Evolutionary conservation across 1,284 basidiomycete genomes (phyloP).

Genomic region (Phylloporus gajari): DNA sequence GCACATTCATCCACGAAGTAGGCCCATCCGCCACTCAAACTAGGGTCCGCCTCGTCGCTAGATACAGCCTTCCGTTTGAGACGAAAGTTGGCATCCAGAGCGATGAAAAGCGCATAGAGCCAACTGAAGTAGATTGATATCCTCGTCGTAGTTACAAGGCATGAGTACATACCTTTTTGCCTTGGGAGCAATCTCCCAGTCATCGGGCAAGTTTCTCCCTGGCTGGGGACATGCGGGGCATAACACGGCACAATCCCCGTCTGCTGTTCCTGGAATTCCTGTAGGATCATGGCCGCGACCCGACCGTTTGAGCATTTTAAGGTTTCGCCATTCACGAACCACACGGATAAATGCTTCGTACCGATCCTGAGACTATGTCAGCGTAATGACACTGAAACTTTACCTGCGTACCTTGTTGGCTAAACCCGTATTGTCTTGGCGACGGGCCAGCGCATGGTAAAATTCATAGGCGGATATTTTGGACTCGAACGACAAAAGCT

Average conservation of each 20-base stretch:
- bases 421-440: too few species aligned
- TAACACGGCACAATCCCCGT: not conserved
- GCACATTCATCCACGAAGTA: not conserved
- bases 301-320: not conserved
- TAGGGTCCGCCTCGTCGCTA: not conserved
- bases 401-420: too few species aligned
- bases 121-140: not conserved
- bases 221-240: not conserved
- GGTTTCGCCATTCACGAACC: too few species aligned
- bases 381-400: too few species aligned
- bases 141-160: too few species aligned
- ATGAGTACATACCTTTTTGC: not conserved
- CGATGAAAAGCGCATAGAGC: not conserved
- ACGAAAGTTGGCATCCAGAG: not conserved
- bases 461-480: too few species aligned
- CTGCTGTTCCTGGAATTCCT: not conserved
- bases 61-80: not conserved
- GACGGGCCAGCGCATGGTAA: too few species aligned
- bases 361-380: too few species aligned
- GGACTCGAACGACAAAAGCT: too few species aligned
- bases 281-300: not conserved
- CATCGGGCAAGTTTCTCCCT: not conserved
- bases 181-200: not conserved
- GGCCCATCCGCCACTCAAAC: not conserved
- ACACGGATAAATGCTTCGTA: too few species aligned